A percentile compares a stretch with the other conserved stretches of the same genome.
phyloP scores from a whole-genome alignment of 352 stramenopile genomes.

The Globisporangium echinulatum region DNA sequence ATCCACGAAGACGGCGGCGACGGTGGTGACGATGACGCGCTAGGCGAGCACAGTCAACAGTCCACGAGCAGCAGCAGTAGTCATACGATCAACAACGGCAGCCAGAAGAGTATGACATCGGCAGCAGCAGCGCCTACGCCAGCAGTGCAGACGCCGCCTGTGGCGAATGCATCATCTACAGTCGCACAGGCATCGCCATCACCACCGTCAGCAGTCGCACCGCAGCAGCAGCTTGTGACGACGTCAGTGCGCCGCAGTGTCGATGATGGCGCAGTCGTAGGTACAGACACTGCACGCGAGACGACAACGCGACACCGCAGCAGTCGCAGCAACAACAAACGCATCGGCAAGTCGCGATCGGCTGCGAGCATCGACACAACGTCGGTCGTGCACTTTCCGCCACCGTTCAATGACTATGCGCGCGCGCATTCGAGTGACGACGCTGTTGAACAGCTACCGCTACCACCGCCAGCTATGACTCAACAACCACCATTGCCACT shows the following conservation, averaged over 20 bases:
- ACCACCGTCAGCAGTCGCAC: too few relatives aligned
- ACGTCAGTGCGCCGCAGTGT: conserved; percentile 1
- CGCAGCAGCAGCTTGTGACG: not conserved
- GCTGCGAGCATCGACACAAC: conserved; percentile 62
- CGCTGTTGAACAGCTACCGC: not conserved
- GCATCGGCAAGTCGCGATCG: conserved; percentile 43
- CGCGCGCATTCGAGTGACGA: not conserved
- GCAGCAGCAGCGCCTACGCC: not conserved
- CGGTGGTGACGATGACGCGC: not conserved
- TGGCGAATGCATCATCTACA: too few relatives aligned
- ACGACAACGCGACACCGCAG: conserved; percentile 15
- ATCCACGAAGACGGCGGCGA: conserved; percentile 37
- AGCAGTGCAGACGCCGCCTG: not conserved
- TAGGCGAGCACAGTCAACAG: not conserved
- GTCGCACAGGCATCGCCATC: too few relatives aligned
- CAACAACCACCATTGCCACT: not conserved
- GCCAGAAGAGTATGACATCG: not conserved
- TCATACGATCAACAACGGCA: not conserved
- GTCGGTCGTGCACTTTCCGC: conserved; percentile 2
- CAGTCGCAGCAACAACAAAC: conserved; percentile 9
- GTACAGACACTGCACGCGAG: not conserved
- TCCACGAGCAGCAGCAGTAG: conserved; percentile 1
- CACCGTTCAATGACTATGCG: conserved; percentile 1
- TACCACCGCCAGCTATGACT: not conserved
- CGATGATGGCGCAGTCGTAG: conserved; percentile 3